phyloP scores from a whole-genome alignment of 108 stramenopile species.

The Discostella stelligeroides region DNA sequence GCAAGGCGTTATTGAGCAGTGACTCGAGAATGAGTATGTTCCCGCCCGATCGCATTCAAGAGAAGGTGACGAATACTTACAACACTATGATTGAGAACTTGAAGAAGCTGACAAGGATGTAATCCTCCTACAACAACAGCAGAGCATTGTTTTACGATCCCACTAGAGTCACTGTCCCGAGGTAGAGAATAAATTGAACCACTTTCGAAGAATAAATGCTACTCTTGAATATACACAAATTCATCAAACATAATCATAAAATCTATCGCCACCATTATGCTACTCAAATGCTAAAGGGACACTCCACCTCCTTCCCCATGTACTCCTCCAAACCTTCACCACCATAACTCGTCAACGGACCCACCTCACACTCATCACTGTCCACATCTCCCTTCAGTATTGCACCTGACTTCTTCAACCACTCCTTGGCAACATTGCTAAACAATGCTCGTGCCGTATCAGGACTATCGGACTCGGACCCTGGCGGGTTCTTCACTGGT shows the following conservation, averaged over 20 bases:
- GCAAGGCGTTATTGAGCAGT: conserved; percentile 72
- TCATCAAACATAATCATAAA: conserved; percentile 2
- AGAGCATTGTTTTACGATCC: no score
- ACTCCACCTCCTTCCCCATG: conserved; percentile 59
- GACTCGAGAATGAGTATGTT: conserved; percentile 83
- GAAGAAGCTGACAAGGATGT: conserved; percentile 19
- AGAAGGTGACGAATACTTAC: conserved; percentile 50
- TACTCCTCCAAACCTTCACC: conserved; percentile 80
- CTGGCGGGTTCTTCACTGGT: conserved; percentile 96
- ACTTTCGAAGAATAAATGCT: no score
- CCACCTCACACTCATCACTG: conserved; percentile 67
- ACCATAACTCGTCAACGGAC: conserved; percentile 75
- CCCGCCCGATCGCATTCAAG: conserved; percentile 62
- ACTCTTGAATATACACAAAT: no score
- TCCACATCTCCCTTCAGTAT: conserved; percentile 55
- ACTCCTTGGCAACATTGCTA: conserved; percentile 70
- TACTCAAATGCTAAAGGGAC: conserved; percentile 68
- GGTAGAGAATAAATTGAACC: no score
- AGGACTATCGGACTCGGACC: conserved; percentile 71
- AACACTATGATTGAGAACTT: conserved; percentile 22
- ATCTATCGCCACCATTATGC: not conserved
- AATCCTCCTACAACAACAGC: no score
- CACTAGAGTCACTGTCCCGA: no score
- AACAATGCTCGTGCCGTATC: conserved; percentile 79
- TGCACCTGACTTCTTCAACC: conserved; percentile 69